Base-by-base conservation (phyloP, 73 alveolate genomes). In the Durusdinium trenchii region DNA sequence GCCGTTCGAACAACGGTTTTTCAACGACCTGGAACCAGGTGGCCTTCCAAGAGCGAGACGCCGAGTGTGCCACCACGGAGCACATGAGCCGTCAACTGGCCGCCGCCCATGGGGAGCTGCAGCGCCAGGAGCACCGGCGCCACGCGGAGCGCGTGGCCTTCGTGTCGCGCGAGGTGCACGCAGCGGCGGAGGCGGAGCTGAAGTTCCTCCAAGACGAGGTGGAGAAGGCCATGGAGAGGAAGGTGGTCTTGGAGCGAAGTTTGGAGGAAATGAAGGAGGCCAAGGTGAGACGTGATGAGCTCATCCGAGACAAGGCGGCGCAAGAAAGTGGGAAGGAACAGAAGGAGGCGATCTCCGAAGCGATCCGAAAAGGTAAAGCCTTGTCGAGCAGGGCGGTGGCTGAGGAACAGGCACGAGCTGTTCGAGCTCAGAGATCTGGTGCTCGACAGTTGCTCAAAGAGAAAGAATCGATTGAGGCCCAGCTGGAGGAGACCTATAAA, bases 381-480 rank as follows among this genome's bases (percentile, higher is more conserved):
- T 32, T 75, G 20, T 75, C 85, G 54, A 75, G 54, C 51, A n/a
- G 54, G 38, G 85, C 85, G 12, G 85, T 75, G 57, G 85, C 85
- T 2, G 57, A 75, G 28, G 85, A 75, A 40, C 85, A 75, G 23
- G 35, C 16, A 18, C 32, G 85, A 75, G 85, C 54, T 75, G 36
- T 52, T 26, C 36, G 85, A 38, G 85, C 85, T 32, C 85, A 75
- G 85, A 75, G 42, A 75, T 75, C 85, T 23, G 36, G 54, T 75
- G 85, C 85, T 75, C 85, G 42, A 75, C 85, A n/a, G 16, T 42
- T 75, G 85, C 20, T 38, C 23, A 38, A n/a, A 26, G 46, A 75
- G 23, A 75, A 75, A 52, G 54, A 23, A 38, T 50, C 40, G 18
- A 28, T 79, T 23, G 64, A 79, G 45, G 89, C 89, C 45, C 92